Evolutionary conservation across 495 filamentous ascomycete genomes (phyloP).

Genomic region (Symbiotaphrina buchneri): DNA sequence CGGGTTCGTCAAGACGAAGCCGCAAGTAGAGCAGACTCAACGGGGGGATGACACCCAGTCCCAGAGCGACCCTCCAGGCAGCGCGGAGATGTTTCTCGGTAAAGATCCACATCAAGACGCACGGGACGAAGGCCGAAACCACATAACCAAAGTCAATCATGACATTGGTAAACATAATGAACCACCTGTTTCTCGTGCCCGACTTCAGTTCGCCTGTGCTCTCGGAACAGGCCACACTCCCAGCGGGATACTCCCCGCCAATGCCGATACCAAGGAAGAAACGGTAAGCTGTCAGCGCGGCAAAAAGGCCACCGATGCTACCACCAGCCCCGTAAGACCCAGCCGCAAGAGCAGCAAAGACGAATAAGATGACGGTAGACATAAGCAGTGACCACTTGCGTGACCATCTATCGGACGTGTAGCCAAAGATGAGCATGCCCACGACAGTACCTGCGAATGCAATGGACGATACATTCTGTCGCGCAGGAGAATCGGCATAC

Average conservation of each 20-base stretch:
- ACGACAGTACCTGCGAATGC: constrained; percentile 79
- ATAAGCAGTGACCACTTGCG: constrained; percentile 60
- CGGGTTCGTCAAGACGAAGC: constrained; percentile 56
- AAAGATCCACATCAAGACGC: constrained; percentile 45
- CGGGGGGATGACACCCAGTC: constrained; percentile 62
- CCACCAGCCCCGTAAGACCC: constrained; percentile 52
- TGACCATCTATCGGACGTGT: constrained; percentile 60
- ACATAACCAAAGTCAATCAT: constrained; percentile 72
- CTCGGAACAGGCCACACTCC: constrained; percentile 66
- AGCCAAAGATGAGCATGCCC: constrained; percentile 68
- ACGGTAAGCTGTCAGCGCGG: constrained; percentile 64
- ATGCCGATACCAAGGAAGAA: constrained; percentile 52
- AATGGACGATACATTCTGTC: constrained; percentile 50
- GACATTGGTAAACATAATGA: constrained; percentile 81
- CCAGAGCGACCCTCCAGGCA: constrained; percentile 57
- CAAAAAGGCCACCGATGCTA: constrained; percentile 41
- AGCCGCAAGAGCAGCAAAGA: constrained; percentile 61
- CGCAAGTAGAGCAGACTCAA: constrained; percentile 52
- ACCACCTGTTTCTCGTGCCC: constrained; percentile 74
- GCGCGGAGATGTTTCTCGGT: constrained; percentile 44
- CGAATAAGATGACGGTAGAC: constrained; percentile 59
- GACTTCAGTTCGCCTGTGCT: constrained; percentile 57
- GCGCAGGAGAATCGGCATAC: constrained; percentile 42
- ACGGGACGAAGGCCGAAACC: constrained; percentile 48
- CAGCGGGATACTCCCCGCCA: constrained; percentile 61